Percentiles rank a stretch among this genome's conserved stretches.
phyloP scores from a whole-genome alignment of 352 stramenopile species.

The Globisporangium lucens region DNA sequence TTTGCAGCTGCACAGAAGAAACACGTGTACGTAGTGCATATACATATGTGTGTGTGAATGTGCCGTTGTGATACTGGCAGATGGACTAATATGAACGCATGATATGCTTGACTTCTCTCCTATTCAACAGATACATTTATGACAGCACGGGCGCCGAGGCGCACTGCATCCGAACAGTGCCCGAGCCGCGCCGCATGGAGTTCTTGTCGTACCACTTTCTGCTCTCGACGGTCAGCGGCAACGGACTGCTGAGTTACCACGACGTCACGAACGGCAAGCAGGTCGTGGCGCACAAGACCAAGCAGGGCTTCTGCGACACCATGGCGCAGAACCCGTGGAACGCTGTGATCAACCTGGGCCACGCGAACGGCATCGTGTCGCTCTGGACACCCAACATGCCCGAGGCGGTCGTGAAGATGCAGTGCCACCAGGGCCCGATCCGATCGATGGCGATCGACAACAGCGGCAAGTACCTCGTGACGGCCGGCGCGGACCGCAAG shows the following conservation, averaged over 20 bases:
- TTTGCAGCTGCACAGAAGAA: slow-evolving; percentile 97
- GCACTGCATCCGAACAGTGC: slow-evolving; percentile 93
- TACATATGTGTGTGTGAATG: background rate
- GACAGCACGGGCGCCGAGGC: slow-evolving; percentile 96
- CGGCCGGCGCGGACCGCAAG: slow-evolving; percentile 91
- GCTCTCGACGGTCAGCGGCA: slow-evolving; percentile 93
- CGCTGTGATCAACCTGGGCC: slow-evolving; percentile 95
- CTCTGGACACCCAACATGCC: slow-evolving; percentile 96
- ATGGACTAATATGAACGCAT: background rate
- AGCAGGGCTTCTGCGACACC: slow-evolving; percentile 89
- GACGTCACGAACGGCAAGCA: slow-evolving; percentile 95
- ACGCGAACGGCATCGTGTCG: slow-evolving; percentile 97
- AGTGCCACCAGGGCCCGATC: slow-evolving; percentile 94
- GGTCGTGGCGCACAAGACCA: slow-evolving; percentile 90
- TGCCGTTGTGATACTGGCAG: background rate
- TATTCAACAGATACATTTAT: slow-evolving; percentile 90
- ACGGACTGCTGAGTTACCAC: slow-evolving; percentile 92
- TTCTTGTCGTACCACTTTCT: slow-evolving; percentile 99
- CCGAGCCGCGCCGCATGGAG: slow-evolving; percentile 91
- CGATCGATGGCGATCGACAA: slow-evolving; percentile 91
- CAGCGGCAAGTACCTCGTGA: slow-evolving; percentile 95
- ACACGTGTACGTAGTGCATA: slow-evolving; percentile 82
- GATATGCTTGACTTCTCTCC: background rate
- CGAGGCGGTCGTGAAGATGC: slow-evolving; percentile 95
- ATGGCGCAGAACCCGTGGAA: slow-evolving; percentile 97